Evolutionary conservation across 805 yeast species (phyloP).

Genomic region (Saturnispora mendoncae): DNA sequence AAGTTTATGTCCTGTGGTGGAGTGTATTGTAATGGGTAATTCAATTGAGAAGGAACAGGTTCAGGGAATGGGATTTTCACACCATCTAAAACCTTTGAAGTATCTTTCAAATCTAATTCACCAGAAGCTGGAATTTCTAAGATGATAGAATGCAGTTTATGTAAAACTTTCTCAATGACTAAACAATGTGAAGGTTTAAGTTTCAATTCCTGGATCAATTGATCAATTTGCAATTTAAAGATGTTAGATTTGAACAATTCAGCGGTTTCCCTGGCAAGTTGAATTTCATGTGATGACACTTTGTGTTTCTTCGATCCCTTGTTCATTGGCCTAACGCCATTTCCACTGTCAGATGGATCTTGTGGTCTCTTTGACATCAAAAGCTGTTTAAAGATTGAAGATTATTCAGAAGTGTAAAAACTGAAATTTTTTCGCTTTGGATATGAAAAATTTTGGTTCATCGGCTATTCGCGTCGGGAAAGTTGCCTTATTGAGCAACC

Average conservation of each 20-base stretch:
- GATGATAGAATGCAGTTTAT: slow-evolving; percentile 59
- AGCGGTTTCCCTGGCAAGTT: slow-evolving; percentile 86
- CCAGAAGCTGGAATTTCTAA: slow-evolving; percentile 53
- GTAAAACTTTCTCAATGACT: slow-evolving; percentile 65
- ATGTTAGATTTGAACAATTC: slow-evolving; percentile 92
- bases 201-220: slow-evolving; percentile 70
- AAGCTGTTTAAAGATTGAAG: not conserved
- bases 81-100: slow-evolving; percentile 42
- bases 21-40: slow-evolving; percentile 60
- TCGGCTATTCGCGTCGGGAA: too few species aligned
- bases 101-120: slow-evolving; percentile 47
- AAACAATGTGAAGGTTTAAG: slow-evolving; percentile 60
- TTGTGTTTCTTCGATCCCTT: not conserved
- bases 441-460: too few species aligned
- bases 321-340: not conserved
- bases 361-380: not conserved
- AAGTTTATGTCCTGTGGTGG: slow-evolving; percentile 70
- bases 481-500: too few species aligned
- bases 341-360: not conserved
- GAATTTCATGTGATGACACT: slow-evolving; percentile 63
- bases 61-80: slow-evolving; percentile 70
- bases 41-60: slow-evolving; percentile 65
- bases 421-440: too few species aligned
- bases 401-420: too few species aligned
- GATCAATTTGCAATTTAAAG: slow-evolving; percentile 92